Conservation (phyloP, 108 stramenopile genomes). For the Cylindrotheca fusiformis region DNA sequence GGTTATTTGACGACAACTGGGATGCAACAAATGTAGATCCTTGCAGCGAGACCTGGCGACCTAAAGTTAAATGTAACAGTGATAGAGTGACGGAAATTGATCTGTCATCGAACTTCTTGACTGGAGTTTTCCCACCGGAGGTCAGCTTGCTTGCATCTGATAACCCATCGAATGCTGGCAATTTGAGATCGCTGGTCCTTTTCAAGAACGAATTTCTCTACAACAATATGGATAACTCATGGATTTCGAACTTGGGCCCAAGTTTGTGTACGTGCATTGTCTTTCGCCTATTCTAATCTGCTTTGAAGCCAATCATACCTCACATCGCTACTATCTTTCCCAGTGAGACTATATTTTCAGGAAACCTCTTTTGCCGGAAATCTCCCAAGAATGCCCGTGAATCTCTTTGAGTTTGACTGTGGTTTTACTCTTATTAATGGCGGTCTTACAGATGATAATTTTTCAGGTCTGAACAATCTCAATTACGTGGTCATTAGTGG, state of each 20-base stretch:
- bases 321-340: not conserved
- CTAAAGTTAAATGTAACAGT: slow-evolving; percentile 20
- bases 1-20: slow-evolving; percentile 12
- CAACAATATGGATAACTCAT: slow-evolving; percentile 20
- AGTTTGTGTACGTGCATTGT: not conserved
- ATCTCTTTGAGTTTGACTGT: slow-evolving; percentile 28
- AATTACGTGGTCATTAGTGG: slow-evolving; percentile 16
- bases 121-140: slow-evolving; percentile 33
- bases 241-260: slow-evolving; percentile 19
- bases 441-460: slow-evolving; percentile 16
- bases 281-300: not conserved
- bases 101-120: slow-evolving; percentile 18
- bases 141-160: slow-evolving; percentile 19
- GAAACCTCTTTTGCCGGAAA: slow-evolving; percentile 18
- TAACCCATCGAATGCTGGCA: slow-evolving; percentile 30
- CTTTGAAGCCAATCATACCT: not conserved
- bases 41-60: slow-evolving; percentile 26
- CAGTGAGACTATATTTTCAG: slow-evolving; percentile 14
- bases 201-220: slow-evolving; percentile 24
- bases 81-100: slow-evolving; percentile 16
- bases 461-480: slow-evolving; percentile 17
- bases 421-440: slow-evolving; percentile 24
- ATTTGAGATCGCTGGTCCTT: slow-evolving; percentile 22
- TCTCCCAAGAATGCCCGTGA: slow-evolving; percentile 9
- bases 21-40: slow-evolving; percentile 14